Evolutionary conservation across 1,284 basidiomycete species (phyloP), one percentile per base, ranked within the genome.

Genomic region (Peniophora sp.): DNA sequence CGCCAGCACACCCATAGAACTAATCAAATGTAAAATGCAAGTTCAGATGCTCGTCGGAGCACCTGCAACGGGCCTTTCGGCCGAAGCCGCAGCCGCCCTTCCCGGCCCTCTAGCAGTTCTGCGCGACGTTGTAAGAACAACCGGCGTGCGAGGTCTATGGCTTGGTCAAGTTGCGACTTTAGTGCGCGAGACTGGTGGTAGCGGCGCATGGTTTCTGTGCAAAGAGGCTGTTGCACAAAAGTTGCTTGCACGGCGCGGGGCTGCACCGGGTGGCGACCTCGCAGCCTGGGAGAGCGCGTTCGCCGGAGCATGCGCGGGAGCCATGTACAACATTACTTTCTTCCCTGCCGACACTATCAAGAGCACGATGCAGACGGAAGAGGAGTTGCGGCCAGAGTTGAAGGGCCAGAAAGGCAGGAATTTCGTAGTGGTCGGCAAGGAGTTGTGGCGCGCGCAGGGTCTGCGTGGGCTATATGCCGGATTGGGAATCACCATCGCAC

Each of bases 331-430:
- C 60, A 70, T 95, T 60, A 76, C 85, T 17, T 70, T 92, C 45
- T 97, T 95, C 72, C 94, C 93, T 0, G 94, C 94, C 12, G 96
- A 99, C 67, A 89, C 89, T 34, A 81, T 98, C 62, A 99, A 99
- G 73, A 92, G 88, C 58, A 81, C 92, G 44, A 91, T 99, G 67
- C 96, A 98, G 74, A 98, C 96, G 0, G 88, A 88, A 65, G 88
- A 89, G 50, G 95, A 97, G 69, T 74, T 97, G 55, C 74, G 84
- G 9, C 38, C 38, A 8, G 38, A 41, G 5, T 20, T 41, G n/a
- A 41, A 41, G 38, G 38, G 16, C 8, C 53, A 64, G 43, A 66
- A 70, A 25, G 64, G 61, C 52, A 54, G 68, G 54, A 55, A 65
- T 17, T 61, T 76, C 10, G 1, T 47, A 41, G 39, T 75, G 84